Evolutionary conservation across 164 flowering plant genomes (phyloP), one percentile per base, ranked within the genome.

Genomic region (Vitis amurensis): DNA sequence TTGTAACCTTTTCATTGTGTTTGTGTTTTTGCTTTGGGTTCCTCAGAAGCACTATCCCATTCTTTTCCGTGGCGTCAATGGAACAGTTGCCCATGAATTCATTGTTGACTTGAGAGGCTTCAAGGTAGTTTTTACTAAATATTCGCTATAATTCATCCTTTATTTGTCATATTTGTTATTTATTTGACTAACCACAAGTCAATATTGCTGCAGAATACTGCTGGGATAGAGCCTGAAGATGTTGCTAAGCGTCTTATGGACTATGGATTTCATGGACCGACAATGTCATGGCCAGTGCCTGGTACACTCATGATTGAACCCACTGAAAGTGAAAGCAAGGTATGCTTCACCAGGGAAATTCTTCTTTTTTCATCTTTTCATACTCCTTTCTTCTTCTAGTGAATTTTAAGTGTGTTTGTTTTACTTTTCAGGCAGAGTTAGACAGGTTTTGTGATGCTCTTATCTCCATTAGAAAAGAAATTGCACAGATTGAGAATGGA

Each of bases 271-370:
- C 99, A 95, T 80, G 98, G 81, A 59, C 98, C 99, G 49, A 93
- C 98, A 68, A 95, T 95, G 99, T 95, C 99, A 63, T 95, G 99
- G 99, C 99, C 99, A 13, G 99, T 95, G 61, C 99, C 99, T 0
- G 99, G 98, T 37, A 95, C 99, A 47, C 97, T 95, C 75, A 93
- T 95, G 99, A 86, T 93, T 77, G 99, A 93, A 77, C 99, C 98
- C 27, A 95, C 97, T 17, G 99, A 95, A 82, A 95, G 99, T 83
- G 99, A 95, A 78, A 93, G 94, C 99, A 91, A 93, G 94, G 99
- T 93, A 78, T 59, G 7, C 5, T 31, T 16, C 6, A 8, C 2
- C 12, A 27, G 61, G 44, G 8, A 27, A 23, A 2, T 63, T 8
- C 61, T 37, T 61, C 7, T 50, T 44, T 57, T 69, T 44, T 50